Percentiles rank a stretch among this genome's conserved stretches.
Conservation (phyloP, 1,139 yeast genomes). For the Tardiomyces blankii region DNA sequence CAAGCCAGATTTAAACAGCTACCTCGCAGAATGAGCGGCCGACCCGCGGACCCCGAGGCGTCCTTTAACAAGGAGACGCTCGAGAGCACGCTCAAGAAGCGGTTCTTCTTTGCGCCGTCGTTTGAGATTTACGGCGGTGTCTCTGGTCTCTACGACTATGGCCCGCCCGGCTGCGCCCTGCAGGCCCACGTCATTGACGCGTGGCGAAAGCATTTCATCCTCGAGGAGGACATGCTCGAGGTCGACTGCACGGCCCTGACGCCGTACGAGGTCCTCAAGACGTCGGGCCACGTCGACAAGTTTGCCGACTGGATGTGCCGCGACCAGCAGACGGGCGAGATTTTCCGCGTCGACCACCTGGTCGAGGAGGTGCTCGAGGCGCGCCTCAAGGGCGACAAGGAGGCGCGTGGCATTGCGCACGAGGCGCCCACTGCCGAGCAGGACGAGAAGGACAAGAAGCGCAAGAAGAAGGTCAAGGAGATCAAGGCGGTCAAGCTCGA, state of each 20-base stretch:
- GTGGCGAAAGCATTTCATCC: conserved; percentile 96
- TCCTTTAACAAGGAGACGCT: conserved; percentile 69
- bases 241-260: conserved; percentile 98
- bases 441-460: conserved; percentile 60
- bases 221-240: conserved; percentile 98
- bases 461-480: conserved; percentile 94
- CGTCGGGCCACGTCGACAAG: conserved; percentile 98
- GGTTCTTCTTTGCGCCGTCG: conserved; percentile 96
- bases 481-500: conserved; percentile 81
- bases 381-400: conserved; percentile 90
- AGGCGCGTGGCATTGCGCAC: conserved; percentile 70
- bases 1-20: neutral
- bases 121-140: conserved; percentile 98
- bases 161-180: conserved; percentile 99
- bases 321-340: conserved; percentile 92
- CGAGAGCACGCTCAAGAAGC: conserved; percentile 84
- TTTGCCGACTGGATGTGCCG: conserved; percentile 99
- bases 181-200: conserved; percentile 90
- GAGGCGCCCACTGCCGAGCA: conserved; percentile 46
- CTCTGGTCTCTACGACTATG: conserved; percentile 94
- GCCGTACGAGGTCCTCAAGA: conserved; percentile 93
- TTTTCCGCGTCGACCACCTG: conserved; percentile 95
- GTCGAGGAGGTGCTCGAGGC: conserved; percentile 96
- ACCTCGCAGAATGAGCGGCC: conserved; percentile 11
- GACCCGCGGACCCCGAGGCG: conserved; percentile 15